Evolutionary conservation across 768 basidiomycete genomes (phyloP), one percentile per base, ranked within the genome.

Genomic region (Boletus sp.): DNA sequence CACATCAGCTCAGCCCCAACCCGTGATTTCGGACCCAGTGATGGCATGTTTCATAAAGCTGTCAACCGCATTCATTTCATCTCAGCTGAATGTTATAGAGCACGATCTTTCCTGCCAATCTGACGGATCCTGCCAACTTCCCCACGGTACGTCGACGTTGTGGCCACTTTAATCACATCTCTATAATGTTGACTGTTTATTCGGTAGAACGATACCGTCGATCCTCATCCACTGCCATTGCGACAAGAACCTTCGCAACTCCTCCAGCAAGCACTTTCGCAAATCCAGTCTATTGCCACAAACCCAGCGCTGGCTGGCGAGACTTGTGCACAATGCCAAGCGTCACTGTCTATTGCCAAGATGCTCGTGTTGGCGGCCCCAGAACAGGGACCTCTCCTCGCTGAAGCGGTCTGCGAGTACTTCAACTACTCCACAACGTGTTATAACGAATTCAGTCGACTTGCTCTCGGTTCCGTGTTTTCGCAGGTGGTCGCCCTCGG

Each of bases 1-100:
- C 32, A 88, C 86, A 4, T 79, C 80, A 23, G 81, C 75, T 1
- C 87, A 89, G 66, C 82, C 82, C 5, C 87, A 88, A 66, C 87
- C 87, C 1, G 77, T 88, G 29, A 77, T 89, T 39, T 81, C 85
- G 29, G 86, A 88, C 65, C 83, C 84, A 4, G 79, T 87, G 37
- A 76, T 78, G 40, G 87, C 87, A 44, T 40, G 72, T 64, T 47
- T 53, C 44, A 40, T 35, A 55, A 59, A 25, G 23, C n/a, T 33
- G 34, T 42, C 35, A 10, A 10, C 25, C 38, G 11, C 30, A 32
- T 39, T 40, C 9, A 34, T 48, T 34, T 42, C 19, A 38, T 40
- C 52, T 53, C 6, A 51, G 32, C 21, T 29, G 42, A 17, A 50
- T 25, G 10, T 35, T 43, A 32, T 55, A 86, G 84, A 76, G 80